phyloP scores from a whole-genome alignment of 139 green algal species.

The Coelastrella sp. region DNA sequence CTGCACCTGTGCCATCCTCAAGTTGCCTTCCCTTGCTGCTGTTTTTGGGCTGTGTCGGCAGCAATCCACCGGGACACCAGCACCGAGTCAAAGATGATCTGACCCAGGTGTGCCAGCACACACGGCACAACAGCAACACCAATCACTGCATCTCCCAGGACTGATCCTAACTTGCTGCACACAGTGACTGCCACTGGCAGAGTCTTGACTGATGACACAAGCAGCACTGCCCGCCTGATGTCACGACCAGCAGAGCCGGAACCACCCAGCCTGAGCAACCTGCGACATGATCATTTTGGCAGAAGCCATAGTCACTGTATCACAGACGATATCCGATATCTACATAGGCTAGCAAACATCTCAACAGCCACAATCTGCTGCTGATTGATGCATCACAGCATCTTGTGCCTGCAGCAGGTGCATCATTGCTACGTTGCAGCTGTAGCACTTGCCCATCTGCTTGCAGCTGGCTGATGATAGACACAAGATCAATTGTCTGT shows the following conservation, averaged over 20 bases:
- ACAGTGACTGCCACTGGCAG: constrained; percentile 71
- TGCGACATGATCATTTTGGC: neutral
- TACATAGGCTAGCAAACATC: no score
- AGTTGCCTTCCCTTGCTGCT: neutral
- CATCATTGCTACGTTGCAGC: no score
- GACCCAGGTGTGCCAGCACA: constrained; percentile 46
- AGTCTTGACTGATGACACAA: constrained; percentile 70
- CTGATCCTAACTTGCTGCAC: constrained; percentile 37
- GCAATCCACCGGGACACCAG: constrained; percentile 41
- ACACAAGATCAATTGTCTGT: no score
- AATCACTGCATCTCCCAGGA: constrained; percentile 38
- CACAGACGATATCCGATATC: no score
- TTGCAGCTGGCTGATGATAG: no score
- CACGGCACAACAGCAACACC: constrained; percentile 47
- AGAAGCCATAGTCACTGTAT: no score
- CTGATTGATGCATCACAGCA: no score
- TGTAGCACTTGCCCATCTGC: no score
- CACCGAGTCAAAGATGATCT: constrained; percentile 53
- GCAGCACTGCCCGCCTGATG: constrained; percentile 56
- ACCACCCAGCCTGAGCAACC: constrained; percentile 50
- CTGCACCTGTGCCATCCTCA: neutral
- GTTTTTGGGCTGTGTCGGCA: neutral
- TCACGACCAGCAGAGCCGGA: constrained; percentile 34
- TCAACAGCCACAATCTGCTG: no score
- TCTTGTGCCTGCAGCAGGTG: no score